Conservation (phyloP, 305 asterid genomes). For the Fraxinus latifolia region DNA sequence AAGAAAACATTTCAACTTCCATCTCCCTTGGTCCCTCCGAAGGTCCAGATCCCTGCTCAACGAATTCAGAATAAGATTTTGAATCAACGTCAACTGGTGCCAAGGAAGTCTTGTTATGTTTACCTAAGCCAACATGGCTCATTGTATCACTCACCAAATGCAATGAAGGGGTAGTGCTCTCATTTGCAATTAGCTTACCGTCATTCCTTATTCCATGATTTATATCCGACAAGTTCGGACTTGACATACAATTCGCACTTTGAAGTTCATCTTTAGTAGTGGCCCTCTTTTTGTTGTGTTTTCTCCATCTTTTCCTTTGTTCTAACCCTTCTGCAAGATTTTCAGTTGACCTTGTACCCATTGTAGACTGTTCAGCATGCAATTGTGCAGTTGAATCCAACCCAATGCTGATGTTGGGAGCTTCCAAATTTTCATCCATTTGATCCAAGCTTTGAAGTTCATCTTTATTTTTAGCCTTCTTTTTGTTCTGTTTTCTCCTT, state of each 20-base stretch:
- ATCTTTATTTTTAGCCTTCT: constrained; percentile 15
- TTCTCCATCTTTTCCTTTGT: constrained; percentile 23
- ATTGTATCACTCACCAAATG: constrained; percentile 12
- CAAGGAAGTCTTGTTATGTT: constrained; percentile 11
- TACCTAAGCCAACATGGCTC: constrained; percentile 1
- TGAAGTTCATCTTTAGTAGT: constrained; percentile 14
- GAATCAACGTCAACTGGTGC: constrained; percentile 13
- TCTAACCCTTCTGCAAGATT: constrained; percentile 12
- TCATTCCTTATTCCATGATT: constrained; percentile 17
- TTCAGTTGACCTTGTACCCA: background rate
- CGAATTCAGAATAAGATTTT: constrained; percentile 16
- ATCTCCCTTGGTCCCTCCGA: constrained; percentile 19
- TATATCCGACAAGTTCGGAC: constrained; percentile 29
- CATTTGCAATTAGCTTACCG: constrained; percentile 13
- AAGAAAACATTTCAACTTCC: constrained; percentile 18
- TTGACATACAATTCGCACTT: constrained; percentile 22
- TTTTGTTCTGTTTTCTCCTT: constrained; percentile 18
- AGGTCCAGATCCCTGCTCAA: constrained; percentile 20
- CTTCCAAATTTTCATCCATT: constrained; percentile 23
- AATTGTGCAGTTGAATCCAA: constrained; percentile 22
- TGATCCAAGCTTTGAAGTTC: constrained; percentile 12
- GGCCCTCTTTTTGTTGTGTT: constrained; percentile 18
- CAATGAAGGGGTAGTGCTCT: constrained; percentile 15
- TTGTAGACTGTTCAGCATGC: constrained; percentile 26
- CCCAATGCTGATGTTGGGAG: constrained; percentile 4